These are phyloP conservation scores for Trametes elegans DNA, from an alignment of 768 basidiomycete species.

Conservation along the genomic window DNA sequence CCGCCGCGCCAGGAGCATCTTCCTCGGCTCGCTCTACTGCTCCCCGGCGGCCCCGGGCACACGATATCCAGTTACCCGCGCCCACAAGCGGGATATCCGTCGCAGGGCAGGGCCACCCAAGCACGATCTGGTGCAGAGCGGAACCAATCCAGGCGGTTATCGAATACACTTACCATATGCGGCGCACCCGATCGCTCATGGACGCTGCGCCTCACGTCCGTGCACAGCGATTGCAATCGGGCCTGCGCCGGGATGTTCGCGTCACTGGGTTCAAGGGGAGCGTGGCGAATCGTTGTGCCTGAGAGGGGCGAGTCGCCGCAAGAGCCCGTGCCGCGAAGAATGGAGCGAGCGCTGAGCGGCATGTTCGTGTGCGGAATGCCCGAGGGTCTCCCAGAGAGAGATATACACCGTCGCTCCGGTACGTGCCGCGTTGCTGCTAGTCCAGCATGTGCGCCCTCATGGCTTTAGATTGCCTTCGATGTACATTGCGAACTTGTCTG, in stretches of 20 bases:
- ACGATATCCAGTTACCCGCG: constrained; percentile 1
- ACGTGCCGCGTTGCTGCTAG: too few relatives aligned
- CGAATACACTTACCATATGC: background rate
- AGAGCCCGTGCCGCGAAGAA: too few relatives aligned
- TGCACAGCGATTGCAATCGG: background rate
- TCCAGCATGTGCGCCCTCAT: constrained; percentile 31
- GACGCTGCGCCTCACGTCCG: background rate
- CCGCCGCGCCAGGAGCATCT: background rate
- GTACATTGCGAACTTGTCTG: constrained; percentile 67
- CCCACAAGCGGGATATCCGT: background rate
- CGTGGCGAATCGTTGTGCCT: background rate
- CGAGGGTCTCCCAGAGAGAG: too few relatives aligned
- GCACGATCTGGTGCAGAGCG: background rate
- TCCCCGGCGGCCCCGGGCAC: background rate
- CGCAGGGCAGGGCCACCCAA: background rate
- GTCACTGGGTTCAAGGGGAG: background rate
- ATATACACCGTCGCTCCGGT: too few relatives aligned
- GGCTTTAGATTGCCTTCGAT: constrained; percentile 65
- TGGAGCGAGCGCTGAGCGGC: too few relatives aligned
- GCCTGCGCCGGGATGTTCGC: background rate
- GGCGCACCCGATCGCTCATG: background rate
- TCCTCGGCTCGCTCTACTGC: background rate
- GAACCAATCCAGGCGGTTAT: background rate
- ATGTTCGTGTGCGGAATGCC: too few relatives aligned
- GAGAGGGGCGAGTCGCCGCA: too few relatives aligned